A percentile compares a stretch with the other conserved stretches of the same genome.
Conservation (phyloP, 1,284 basidiomycete species). For the Coniferiporia weirii region DNA sequence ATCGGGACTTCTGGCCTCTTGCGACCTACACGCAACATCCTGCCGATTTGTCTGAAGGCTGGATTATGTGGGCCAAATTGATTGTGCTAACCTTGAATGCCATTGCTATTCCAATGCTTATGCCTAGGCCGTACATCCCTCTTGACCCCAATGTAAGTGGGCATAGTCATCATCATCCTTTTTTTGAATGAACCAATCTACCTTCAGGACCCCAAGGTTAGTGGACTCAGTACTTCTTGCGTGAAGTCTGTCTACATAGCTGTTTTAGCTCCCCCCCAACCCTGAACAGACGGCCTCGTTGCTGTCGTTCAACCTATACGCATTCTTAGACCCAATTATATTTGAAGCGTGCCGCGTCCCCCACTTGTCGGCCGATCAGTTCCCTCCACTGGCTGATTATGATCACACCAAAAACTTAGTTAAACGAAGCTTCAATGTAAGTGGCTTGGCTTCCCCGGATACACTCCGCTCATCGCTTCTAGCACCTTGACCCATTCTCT, state of each 20-base stretch:
- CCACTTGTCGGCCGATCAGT: slow-evolving; percentile 38
- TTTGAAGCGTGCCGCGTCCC: slow-evolving; percentile 38
- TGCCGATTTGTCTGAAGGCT: slow-evolving; percentile 31
- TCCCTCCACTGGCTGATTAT: slow-evolving; percentile 57
- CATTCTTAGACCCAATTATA: slow-evolving; percentile 53
- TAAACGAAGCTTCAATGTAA: slow-evolving; percentile 34
- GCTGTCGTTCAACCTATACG: slow-evolving; percentile 49
- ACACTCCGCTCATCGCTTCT: neutral
- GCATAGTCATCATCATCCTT: neutral
- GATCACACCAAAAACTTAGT: slow-evolving; percentile 39
- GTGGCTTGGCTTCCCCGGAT: slow-evolving; percentile 5
- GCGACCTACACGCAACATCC: slow-evolving; percentile 39
- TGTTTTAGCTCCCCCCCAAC: slow-evolving; percentile 43
- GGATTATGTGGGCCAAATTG: slow-evolving; percentile 35
- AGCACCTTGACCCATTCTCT: slow-evolving; percentile 40
- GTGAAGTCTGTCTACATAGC: slow-evolving; percentile 19
- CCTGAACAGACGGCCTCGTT: slow-evolving; percentile 65
- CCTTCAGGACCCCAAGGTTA: slow-evolving; percentile 9
- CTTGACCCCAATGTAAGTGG: slow-evolving; percentile 32
- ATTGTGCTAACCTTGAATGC: slow-evolving; percentile 29
- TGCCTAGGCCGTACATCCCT: slow-evolving; percentile 40
- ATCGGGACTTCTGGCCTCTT: slow-evolving; percentile 63
- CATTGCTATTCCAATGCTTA: slow-evolving; percentile 34
- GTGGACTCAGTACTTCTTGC: slow-evolving; percentile 5
- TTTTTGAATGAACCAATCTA: neutral